Evolutionary conservation across 1,284 basidiomycete species (phyloP), one percentile per base, ranked within the genome.

Genomic region (Bondarzewia mesenterica): DNA sequence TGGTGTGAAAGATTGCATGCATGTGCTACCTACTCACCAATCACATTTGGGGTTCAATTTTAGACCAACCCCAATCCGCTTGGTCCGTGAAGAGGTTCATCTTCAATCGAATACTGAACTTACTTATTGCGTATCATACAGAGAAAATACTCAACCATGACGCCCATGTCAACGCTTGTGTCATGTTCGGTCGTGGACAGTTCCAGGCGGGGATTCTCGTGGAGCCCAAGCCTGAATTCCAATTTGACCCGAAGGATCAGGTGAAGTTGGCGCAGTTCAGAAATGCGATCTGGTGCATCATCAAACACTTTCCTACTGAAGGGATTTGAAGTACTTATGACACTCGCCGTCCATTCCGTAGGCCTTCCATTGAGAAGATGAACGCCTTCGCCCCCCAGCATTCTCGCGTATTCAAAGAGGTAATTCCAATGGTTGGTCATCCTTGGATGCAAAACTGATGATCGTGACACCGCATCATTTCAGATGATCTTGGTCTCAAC

Each of bases 151-250:
- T 62, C 16, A 50, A 47, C 4, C 56, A 59, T 20, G 57, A 65
- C 48, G 59, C 63, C 0, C 44, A 58, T n/a, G 55, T 69, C 2
- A 26, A 48, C 10, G 47, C 50, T 4, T 56, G 56, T 7, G 47
- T 70, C 29, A 63, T 72, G 54, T 72, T 72, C 52, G 71, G 70
- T n/a, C 58, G 65, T 2, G 68, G 63, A 27, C 55, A 62, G 38
- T 62, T 63, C 46, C 61, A 64, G 29, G 60, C 61, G 32, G 68
- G 71, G 1, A 46, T 69, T n/a, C 56, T 69, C 26, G 62, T 72
- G 27, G 60, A 71, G 18, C 64, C 68, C 0, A 47, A 47, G 36
- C 49, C 55, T 10, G 48, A 37, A 3, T 55, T 49, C 25, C 39
- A 53, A 26, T 58, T 66, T 21, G 61, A 67, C 45, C 52, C 58